Evolutionary conservation across 345 rosid genomes (phyloP).

Genomic region (Anacardium occidentale): DNA sequence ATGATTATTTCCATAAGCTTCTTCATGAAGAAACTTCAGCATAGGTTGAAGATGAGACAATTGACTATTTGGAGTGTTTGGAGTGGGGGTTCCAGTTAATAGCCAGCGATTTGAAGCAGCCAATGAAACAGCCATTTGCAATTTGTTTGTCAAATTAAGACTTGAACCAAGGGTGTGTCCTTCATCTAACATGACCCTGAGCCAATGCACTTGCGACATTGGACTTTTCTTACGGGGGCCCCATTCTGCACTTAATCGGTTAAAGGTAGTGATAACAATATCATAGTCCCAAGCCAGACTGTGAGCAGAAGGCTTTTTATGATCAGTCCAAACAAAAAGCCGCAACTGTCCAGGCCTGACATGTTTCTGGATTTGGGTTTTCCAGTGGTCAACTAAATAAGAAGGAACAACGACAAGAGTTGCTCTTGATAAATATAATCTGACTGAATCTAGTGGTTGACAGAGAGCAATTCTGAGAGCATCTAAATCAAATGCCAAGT

Average conservation of each 20-base stretch:
- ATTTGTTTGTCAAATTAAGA: constrained; percentile 83
- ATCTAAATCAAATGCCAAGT: constrained; percentile 80
- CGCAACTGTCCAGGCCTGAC: constrained; percentile 72
- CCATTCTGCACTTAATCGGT: constrained; percentile 96
- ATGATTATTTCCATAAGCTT: constrained; percentile 75
- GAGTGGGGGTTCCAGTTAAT: constrained; percentile 96
- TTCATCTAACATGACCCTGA: constrained; percentile 87
- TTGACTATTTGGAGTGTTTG: constrained; percentile 82
- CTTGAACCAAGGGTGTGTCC: constrained; percentile 99
- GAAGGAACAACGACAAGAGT: constrained; percentile 88
- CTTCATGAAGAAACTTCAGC: constrained; percentile 90
- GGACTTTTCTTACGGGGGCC: constrained; percentile 72
- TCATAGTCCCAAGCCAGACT: constrained; percentile 97
- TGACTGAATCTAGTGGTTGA: constrained; percentile 68
- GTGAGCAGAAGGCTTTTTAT: constrained; percentile 65
- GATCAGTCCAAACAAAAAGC: constrained; percentile 71
- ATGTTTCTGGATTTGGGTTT: constrained; percentile 80
- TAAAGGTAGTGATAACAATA: constrained; percentile 89
- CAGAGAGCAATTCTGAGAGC: constrained; percentile 77
- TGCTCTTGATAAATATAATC: constrained; percentile 87
- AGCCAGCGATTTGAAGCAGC: constrained; percentile 83
- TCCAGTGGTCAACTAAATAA: constrained; percentile 94
- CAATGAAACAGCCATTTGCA: constrained; percentile 93
- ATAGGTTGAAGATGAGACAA: constrained; percentile 84
- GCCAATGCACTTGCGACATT: constrained; percentile 95